Evolutionary conservation across 2,329 filamentous ascomycete genomes (phyloP), one percentile per base, ranked within the genome.

Genomic region (Exophiala oligosperma): DNA sequence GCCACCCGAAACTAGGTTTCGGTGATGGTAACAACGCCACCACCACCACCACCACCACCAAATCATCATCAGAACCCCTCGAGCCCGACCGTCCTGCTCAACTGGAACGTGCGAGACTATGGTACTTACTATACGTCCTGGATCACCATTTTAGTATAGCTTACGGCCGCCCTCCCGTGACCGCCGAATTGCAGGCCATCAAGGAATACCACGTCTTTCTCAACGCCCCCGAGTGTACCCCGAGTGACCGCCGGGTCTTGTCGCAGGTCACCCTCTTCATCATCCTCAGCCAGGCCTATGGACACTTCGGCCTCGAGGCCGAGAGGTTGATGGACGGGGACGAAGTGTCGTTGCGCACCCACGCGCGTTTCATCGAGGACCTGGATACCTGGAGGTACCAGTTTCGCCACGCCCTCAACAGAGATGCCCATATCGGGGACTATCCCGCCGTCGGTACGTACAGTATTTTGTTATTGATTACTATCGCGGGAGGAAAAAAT

Each of bases 71-170:
- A 8, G 32, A 81, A 61, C 76, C 82, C 54, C 59, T 55, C 7
- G 49, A 53, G 14, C 44, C 44, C n/a, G 61, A 67, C 11, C 56
- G 64, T 11, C 56, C 52, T 37, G 53, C 62, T 11, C 54, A 62
- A 26, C 78, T 81, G 56, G 82, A 85, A 57, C 78, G 79, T 37
- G 77, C 84, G 3, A 76, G 84, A 21, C 70, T 87, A 11, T 87
- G 84, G 84, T 87, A 85, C 68, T 68, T 85, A 35, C 71, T 86
- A 0, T 88, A 87, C 64, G 83, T 86, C 1, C 87, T 84, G 65
- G 85, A 88, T 65, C 84, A 86, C 60, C 85, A 88, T 68, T 82
- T 87, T 28, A 84, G 82, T 17, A 86, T 85, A 23, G 72, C 85
- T 0, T 86, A 87, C 54, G 82, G 83, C 1, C 75, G 84, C 2